A percentile compares a stretch with the other conserved stretches of the same genome.
phyloP scores from a whole-genome alignment of 1,139 yeast species.

The Suhomyces ambrosiae region DNA sequence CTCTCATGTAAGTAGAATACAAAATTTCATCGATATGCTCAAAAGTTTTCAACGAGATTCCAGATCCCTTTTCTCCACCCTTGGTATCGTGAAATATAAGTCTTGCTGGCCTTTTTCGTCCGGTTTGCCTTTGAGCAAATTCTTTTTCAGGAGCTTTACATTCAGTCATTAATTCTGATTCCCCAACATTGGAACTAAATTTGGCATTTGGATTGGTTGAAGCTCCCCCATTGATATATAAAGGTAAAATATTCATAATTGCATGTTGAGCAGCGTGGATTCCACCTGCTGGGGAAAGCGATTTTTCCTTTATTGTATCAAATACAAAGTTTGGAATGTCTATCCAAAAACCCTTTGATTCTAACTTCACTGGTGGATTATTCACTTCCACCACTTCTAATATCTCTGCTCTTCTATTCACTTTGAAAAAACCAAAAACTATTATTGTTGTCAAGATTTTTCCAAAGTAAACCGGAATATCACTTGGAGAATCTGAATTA shows the following conservation, averaged over 20 bases:
- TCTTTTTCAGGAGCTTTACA: slow-evolving; percentile 98
- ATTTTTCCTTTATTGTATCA: slow-evolving; percentile 56
- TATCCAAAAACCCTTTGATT: slow-evolving; percentile 87
- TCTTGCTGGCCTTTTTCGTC: slow-evolving; percentile 80
- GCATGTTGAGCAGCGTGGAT: slow-evolving; percentile 98
- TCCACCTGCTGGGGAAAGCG: slow-evolving; percentile 77
- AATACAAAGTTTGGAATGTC: slow-evolving; percentile 72
- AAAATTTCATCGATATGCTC: slow-evolving; percentile 72
- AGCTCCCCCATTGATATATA: slow-evolving; percentile 47
- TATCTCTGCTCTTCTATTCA: slow-evolving; percentile 73
- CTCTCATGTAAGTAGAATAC: slow-evolving; percentile 56
- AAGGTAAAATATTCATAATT: slow-evolving; percentile 72
- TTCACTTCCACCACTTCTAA: slow-evolving; percentile 91
- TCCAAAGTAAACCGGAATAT: slow-evolving; percentile 76
- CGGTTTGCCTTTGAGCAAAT: slow-evolving; percentile 70
- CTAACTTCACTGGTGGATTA: slow-evolving; percentile 74
- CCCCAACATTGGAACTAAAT: slow-evolving; percentile 48
- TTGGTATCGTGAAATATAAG: slow-evolving; percentile 79
- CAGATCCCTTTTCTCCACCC: slow-evolving; percentile 79
- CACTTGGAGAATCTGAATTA: slow-evolving; percentile 29
- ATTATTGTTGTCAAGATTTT: slow-evolving; percentile 66
- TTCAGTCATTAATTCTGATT: slow-evolving; percentile 81
- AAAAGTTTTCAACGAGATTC: slow-evolving; percentile 76
- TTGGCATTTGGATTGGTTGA: slow-evolving; percentile 47
- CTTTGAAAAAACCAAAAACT: slow-evolving; percentile 92